Percentiles rank a stretch among this genome's conserved stretches.
Evolutionary conservation across 176 grass and related monocot genomes (phyloP).

Genomic region (Tillandsia leiboldiana): DNA sequence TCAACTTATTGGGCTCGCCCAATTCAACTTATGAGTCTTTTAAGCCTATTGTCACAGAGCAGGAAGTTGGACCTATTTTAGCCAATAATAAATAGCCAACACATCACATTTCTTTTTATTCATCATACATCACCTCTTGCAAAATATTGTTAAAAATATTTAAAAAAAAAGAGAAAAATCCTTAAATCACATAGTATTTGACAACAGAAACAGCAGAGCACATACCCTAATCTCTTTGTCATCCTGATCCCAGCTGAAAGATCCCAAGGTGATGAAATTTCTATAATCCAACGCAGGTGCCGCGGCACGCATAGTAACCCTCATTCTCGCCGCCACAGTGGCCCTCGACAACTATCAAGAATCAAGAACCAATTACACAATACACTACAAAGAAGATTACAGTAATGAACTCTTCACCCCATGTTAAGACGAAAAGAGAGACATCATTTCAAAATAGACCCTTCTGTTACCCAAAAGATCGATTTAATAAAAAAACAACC

Average conservation of each 20-base stretch:
- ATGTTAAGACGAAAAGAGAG: background rate
- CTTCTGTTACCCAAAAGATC: too few relatives aligned
- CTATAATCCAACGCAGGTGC: constrained; percentile 30
- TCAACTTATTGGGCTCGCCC: too few relatives aligned
- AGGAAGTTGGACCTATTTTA: too few relatives aligned
- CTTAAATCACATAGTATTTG: background rate
- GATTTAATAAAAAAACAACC: too few relatives aligned
- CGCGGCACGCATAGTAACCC: constrained; percentile 1
- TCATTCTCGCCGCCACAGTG: constrained; percentile 1
- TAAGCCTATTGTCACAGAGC: too few relatives aligned
- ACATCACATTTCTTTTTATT: too few relatives aligned
- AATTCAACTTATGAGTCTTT: too few relatives aligned
- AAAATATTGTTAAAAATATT: background rate
- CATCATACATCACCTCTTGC: too few relatives aligned
- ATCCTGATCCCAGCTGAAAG: constrained; percentile 95
- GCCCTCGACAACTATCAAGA: constrained; percentile 25
- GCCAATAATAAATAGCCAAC: too few relatives aligned
- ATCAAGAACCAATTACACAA: background rate
- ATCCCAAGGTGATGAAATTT: constrained; percentile 33
- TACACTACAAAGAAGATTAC: background rate
- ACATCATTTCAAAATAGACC: background rate
- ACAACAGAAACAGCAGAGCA: background rate
- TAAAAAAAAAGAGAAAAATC: background rate
- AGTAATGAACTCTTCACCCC: background rate
- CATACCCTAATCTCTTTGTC: constrained; percentile 65